Evolutionary conservation across 2,329 filamentous ascomycete genomes (phyloP).

Genomic region (Epichloe uncinata): DNA sequence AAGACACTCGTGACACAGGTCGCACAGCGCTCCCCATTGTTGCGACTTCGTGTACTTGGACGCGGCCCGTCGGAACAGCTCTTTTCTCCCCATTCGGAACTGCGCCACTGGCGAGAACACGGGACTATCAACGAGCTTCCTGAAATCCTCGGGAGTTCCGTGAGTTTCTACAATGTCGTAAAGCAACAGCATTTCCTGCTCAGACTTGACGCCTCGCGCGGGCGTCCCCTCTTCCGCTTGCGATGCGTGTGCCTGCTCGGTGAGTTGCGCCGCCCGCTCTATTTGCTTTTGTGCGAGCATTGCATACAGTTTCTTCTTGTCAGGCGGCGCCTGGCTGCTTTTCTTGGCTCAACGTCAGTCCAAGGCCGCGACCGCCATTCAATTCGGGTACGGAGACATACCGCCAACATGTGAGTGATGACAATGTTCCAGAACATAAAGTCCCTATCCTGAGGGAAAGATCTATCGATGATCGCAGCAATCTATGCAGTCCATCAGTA

Average conservation of each 20-base stretch:
- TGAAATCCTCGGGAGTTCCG: conserved; percentile 27
- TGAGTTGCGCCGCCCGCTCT: conserved; percentile 32
- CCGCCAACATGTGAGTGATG: conserved; percentile 39
- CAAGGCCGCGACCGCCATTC: neutral
- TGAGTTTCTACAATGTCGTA: conserved; percentile 33
- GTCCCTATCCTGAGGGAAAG: conserved; percentile 32
- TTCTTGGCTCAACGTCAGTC: conserved; percentile 19
- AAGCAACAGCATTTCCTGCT: conserved; percentile 37
- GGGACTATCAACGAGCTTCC: conserved; percentile 24
- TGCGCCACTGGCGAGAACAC: conserved; percentile 29
- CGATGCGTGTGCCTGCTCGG: conserved; percentile 22
- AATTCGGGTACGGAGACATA: conserved; percentile 16
- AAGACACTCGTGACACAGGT: conserved; percentile 31
- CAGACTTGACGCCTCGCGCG: conserved; percentile 25
- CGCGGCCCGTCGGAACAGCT: conserved; percentile 30
- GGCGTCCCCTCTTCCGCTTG: conserved; percentile 9
- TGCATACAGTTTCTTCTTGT: conserved; percentile 38
- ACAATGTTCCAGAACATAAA: conserved; percentile 43
- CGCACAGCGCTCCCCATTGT: conserved; percentile 30
- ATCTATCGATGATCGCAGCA: conserved; percentile 38
- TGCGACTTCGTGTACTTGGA: conserved; percentile 22
- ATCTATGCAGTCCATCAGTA: conserved; percentile 26
- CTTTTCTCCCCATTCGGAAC: conserved; percentile 33
- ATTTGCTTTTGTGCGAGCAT: conserved; percentile 38
- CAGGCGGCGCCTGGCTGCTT: conserved; percentile 31